Conservation (phyloP, 2,329 filamentous ascomycete genomes). For the Sarocladium strictum region DNA sequence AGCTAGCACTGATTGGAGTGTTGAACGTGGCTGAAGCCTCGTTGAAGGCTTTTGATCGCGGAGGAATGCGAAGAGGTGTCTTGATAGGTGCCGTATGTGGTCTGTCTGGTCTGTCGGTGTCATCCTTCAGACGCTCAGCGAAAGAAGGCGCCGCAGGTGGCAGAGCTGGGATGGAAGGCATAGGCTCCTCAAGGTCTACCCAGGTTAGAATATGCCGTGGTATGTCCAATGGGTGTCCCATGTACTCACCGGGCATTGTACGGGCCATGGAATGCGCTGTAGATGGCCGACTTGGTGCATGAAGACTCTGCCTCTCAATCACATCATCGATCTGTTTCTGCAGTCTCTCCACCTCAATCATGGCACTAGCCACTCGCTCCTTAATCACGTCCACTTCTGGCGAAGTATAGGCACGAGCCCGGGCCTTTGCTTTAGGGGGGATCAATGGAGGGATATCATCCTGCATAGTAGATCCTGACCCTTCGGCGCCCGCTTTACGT, state of each 20-base stretch:
- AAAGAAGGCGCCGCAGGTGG: conserved; percentile 54
- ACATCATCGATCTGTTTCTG: conserved; percentile 55
- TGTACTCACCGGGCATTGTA: conserved; percentile 25
- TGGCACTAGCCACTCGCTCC: conserved; percentile 49
- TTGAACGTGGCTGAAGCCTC: conserved; percentile 24
- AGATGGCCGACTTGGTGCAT: conserved; percentile 45
- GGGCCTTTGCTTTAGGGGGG: conserved; percentile 32
- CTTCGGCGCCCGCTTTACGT: conserved; percentile 26
- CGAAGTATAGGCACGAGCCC: conserved; percentile 37
- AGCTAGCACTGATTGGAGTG: conserved; percentile 22
- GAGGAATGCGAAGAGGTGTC: conserved; percentile 26
- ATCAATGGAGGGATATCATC: conserved; percentile 27
- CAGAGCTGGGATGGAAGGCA: conserved; percentile 52
- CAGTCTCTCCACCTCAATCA: conserved; percentile 52
- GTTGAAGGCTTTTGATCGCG: conserved; percentile 21
- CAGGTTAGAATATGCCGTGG: conserved; percentile 10
- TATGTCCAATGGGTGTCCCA: conserved; percentile 9
- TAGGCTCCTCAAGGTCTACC: conserved; percentile 38
- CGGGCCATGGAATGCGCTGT: conserved; percentile 37
- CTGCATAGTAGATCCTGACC: conserved; percentile 16
- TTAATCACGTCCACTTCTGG: conserved; percentile 46
- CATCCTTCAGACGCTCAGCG: conserved; percentile 46
- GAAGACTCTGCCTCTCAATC: conserved; percentile 55
- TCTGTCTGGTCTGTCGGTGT: conserved; percentile 33
- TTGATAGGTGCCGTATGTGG: conserved; percentile 27